Base-by-base conservation (phyloP, 1,284 basidiomycete species). In the Marasmius oreades region DNA sequence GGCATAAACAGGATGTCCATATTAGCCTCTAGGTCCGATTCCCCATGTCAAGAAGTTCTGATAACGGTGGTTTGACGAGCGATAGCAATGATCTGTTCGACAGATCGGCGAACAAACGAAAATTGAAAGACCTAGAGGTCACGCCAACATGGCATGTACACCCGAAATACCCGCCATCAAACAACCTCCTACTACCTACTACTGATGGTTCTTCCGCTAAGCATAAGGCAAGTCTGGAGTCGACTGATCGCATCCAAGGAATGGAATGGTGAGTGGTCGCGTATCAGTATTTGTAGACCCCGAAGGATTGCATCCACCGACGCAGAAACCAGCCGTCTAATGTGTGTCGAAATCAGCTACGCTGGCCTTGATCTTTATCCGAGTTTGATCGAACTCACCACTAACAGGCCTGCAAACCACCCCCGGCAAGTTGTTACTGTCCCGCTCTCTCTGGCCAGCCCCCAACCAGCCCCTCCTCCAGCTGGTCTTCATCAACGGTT, bases 231-330 rank as follows among this genome's bases (percentile, higher is more conserved):
- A 1, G 66, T 53, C 51, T 71, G 70, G n/a, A n/a, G n/a, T n/a
- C n/a, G 24, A 70, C 55, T 28, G 67, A 69, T 37, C 71, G 70
- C n/a, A 72, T 71, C 70, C 70, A 72, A 24, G 69, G 67, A 31
- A 63, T 57, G n/a, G 10, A 59, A 60, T 2, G 63, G 60, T 23
- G 64, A 53, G 46, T 64, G 59, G 23, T 67, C 59, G 68, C 61
- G 60, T 68, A 63, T 62, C 68, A 63, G 62, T 70, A 69, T 67
- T 73, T 67, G 42, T 69, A 72, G 2, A 70, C 71, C 12, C 70
- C 71, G 31, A 69, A 73, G 5, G 70, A 63, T 43, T 63, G 60
- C 51, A 63, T 61, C 55, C 66, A 59, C 58, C 63, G 11, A 56
- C 60, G 44, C 39, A 55, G 26, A 64, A 61, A 60, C 58, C 24